These are phyloP conservation scores for Herpetomonas muscarum DNA, from an alignment of 208 protist species.

Conservation along the genomic window DNA sequence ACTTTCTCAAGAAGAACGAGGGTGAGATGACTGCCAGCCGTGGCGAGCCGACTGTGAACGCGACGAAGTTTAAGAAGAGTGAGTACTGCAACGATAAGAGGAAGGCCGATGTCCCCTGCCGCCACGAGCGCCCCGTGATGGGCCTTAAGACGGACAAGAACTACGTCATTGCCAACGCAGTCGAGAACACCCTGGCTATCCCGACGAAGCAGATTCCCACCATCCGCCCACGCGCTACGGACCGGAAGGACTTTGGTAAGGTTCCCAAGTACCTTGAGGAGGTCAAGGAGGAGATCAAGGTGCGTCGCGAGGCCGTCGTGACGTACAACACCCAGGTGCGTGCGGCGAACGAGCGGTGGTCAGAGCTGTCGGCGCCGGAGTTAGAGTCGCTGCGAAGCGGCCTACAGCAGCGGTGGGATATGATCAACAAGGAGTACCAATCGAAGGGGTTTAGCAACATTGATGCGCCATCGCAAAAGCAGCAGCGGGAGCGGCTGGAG, in stretches of 20 bases:
- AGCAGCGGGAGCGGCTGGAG: constrained; percentile 74
- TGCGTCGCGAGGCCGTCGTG: constrained; percentile 50
- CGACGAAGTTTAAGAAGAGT: constrained; percentile 69
- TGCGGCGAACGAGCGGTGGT: constrained; percentile 68
- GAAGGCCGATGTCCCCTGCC: constrained; percentile 70
- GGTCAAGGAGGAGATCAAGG: constrained; percentile 86
- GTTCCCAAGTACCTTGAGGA: constrained; percentile 89
- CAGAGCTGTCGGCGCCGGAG: constrained; percentile 74
- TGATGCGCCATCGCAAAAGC: constrained; percentile 85
- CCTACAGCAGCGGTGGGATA: constrained; percentile 89
- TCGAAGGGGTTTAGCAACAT: constrained; percentile 89
- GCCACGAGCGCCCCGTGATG: constrained; percentile 89
- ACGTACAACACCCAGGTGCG: constrained; percentile 28
- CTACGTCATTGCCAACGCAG: constrained; percentile 93
- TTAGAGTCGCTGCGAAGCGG: constrained; percentile 70
- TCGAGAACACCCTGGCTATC: constrained; percentile 89
- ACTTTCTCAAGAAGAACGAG: constrained; percentile 81
- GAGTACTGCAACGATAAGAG: constrained; percentile 41
- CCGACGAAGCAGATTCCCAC: constrained; percentile 63
- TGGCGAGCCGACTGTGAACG: constrained; percentile 67
- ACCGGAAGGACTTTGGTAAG: constrained; percentile 83
- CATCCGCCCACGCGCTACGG: constrained; percentile 41
- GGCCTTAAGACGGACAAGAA: constrained; percentile 93
- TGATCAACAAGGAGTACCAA: constrained; percentile 91
- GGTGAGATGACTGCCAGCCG: constrained; percentile 68